Evolutionary conservation across 345 rosid species (phyloP), one percentile per base, ranked within the genome.

Genomic region (Bruguiera sexangula): DNA sequence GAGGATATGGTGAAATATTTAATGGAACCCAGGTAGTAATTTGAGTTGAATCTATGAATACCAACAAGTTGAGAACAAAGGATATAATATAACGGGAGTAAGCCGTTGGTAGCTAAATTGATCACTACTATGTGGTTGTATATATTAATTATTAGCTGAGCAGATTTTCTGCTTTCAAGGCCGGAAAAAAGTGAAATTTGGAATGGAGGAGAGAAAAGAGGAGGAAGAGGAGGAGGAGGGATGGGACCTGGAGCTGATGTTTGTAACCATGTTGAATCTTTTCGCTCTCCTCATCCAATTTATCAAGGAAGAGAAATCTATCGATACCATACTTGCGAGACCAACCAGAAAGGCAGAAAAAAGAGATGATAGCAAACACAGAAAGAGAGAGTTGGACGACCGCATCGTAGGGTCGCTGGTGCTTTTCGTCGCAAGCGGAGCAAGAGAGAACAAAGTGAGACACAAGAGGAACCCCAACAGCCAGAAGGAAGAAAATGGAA

Each of bases 301-400:
- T 93, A 72, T 93, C 96, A 32, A 93, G 81, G 68, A 93, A 90
- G 46, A 93, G 74, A 64, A 93, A 89, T 75, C 75, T 82, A 69
- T 81, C 62, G 72, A 87, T 65, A n/a, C 98, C 97, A 39, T 83
- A 90, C 79, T 82, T 90, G 7, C 86, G 80, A 15, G 87, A 75
- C 98, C 98, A 93, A 39, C 64, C 37, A 21, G 96, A 76, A 26
- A 93, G 82, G 73, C 81, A 76, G 20, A 84, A 15, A 67, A 90
- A 90, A 11, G 98, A 89, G 67, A 90, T 79, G 26, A 85, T 75
- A 1, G 96, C 89, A 63, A 85, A 93, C 6, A 82, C 76, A 27
- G 98, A 90, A 0, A 93, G 87, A 2, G 97, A 93, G 16, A 86
- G 30, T 78, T 93, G 93, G 0, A 90, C 89, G 13, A 88, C 75